Conservation (phyloP, 495 filamentous ascomycete genomes). For the Tetracladium marchalianum region DNA sequence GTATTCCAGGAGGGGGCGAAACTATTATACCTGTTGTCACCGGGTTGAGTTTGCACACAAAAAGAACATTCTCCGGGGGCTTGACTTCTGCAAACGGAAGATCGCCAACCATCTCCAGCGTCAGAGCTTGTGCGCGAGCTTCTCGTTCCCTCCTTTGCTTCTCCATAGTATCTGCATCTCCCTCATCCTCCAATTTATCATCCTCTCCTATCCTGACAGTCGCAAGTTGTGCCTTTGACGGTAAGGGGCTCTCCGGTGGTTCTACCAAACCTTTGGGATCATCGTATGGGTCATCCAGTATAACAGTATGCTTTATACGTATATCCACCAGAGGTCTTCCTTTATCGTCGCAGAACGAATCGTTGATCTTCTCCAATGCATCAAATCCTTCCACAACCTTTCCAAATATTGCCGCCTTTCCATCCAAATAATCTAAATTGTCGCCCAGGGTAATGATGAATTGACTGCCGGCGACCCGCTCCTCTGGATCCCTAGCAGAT, state of each 20-base stretch:
- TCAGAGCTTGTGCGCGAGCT: conserved; percentile 87
- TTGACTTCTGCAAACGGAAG: conserved; percentile 97
- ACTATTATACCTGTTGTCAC: conserved; percentile 49
- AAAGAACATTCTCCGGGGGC: conserved; percentile 92
- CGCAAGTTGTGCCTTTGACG: conserved; percentile 74
- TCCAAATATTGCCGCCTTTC: conserved; percentile 87
- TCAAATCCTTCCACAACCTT: conserved; percentile 93
- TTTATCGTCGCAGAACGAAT: conserved; percentile 71
- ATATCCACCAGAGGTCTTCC: conserved; percentile 84
- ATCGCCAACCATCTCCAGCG: conserved; percentile 96
- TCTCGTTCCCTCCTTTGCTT: conserved; percentile 78
- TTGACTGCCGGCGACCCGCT: conserved; percentile 72
- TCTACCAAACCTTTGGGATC: conserved; percentile 68
- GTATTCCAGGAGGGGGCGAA: neutral
- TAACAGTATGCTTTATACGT: conserved; percentile 78
- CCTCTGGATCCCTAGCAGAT: conserved; percentile 66
- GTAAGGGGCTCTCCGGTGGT: conserved; percentile 71
- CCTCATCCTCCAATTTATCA: conserved; percentile 54
- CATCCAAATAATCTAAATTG: conserved; percentile 78
- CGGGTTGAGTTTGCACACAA: conserved; percentile 97
- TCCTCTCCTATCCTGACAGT: conserved; percentile 89
- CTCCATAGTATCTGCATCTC: conserved; percentile 64
- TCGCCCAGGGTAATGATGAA: conserved; percentile 86
- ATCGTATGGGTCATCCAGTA: conserved; percentile 81
- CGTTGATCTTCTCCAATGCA: conserved; percentile 85